phyloP scores from a whole-genome alignment of 148 eudicot genomes.

The Drosera capensis region DNA sequence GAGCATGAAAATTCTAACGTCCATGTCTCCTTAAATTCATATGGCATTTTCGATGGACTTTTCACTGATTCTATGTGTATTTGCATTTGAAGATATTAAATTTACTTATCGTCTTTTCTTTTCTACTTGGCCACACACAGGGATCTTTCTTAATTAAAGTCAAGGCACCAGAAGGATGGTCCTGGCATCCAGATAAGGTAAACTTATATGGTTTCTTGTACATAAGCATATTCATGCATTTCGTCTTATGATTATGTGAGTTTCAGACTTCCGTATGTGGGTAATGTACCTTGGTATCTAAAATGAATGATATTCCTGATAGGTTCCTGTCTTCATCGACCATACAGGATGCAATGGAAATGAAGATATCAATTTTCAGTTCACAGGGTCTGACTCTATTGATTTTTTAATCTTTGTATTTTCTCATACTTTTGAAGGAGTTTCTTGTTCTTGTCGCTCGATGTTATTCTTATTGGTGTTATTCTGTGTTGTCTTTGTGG shows the following conservation, averaged over 20 bases:
- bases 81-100: background rate
- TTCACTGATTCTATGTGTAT: too few relatives aligned
- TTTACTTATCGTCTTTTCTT: background rate
- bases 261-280: conserved; percentile 2
- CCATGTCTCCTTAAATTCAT: too few relatives aligned
- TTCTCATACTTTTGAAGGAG: too few relatives aligned
- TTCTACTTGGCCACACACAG: conserved; percentile 21
- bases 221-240: conserved; percentile 4
- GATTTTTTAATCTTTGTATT: background rate
- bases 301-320: conserved; percentile 9
- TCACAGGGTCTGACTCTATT: conserved; percentile 62
- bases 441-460: too few relatives aligned
- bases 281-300: conserved; percentile 7
- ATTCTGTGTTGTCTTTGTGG: background rate
- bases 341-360: conserved; percentile 87
- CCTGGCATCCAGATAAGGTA: conserved; percentile 92
- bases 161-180: conserved; percentile 93
- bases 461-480: too few relatives aligned
- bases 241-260: background rate
- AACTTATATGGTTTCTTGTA: background rate
- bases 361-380: conserved; percentile 86
- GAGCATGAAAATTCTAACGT: too few relatives aligned
- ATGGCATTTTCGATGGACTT: too few relatives aligned
- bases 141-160: conserved; percentile 87
- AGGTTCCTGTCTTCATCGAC: conserved; percentile 77